Evolutionary conservation across 257 asterid species (phyloP).

Genomic region (Nicotiana benthamiana): DNA sequence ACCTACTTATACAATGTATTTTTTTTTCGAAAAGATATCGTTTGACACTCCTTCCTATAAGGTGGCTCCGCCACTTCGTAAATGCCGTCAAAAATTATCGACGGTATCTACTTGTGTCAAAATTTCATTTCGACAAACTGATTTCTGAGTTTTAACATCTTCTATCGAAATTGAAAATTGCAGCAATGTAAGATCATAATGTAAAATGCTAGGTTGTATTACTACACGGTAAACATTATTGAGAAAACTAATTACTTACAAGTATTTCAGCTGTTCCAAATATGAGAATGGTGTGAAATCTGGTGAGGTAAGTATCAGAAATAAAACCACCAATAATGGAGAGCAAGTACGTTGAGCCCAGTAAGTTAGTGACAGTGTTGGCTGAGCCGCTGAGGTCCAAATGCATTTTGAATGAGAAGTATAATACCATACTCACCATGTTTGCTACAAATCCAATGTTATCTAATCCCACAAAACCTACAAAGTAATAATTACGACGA

Average conservation of each 20-base stretch:
- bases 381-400: conserved; percentile 33
- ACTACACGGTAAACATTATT: no score
- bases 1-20: no score
- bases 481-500: background rate
- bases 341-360: conserved; percentile 55
- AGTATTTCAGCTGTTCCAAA: conserved; percentile 38
- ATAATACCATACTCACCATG: conserved; percentile 62
- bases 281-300: conserved; percentile 40
- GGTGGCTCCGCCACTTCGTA: no score
- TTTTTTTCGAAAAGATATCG: no score
- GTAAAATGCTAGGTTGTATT: no score
- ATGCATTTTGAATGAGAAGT: conserved; percentile 33
- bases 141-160: no score
- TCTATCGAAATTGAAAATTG: no score
- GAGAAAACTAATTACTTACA: conserved; percentile 14
- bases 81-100: no score
- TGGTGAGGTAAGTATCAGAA: conserved; percentile 39
- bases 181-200: no score
- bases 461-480: conserved; percentile 51
- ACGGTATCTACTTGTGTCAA: no score
- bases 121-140: no score
- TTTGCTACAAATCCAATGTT: conserved; percentile 68
- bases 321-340: conserved; percentile 47
- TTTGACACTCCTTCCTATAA: no score
- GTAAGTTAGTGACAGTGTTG: conserved; percentile 43